Evolutionary conservation across 306 rosid species (phyloP).

Genomic region (Ormosia emarginata): DNA sequence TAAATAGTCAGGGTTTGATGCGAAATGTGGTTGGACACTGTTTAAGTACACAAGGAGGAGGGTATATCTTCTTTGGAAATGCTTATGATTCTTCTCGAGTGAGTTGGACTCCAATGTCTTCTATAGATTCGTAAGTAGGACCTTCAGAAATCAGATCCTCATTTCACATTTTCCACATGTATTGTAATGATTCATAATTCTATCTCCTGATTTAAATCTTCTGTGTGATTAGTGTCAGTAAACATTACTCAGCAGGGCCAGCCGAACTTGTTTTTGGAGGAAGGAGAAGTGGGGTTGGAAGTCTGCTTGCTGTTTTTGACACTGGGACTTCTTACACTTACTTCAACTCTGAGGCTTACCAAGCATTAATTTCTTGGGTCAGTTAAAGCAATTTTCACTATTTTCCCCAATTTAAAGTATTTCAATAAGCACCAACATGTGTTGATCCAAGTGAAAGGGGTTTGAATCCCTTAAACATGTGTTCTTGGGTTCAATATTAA

Average conservation of each 20-base stretch:
- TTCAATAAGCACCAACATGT: neutral
- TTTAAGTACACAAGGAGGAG: constrained; percentile 79
- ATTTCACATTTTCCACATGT: neutral
- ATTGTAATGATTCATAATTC: neutral
- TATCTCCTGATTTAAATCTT: neutral
- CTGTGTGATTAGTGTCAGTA: constrained; percentile 45
- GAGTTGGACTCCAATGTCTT: constrained; percentile 68
- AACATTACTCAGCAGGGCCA: constrained; percentile 78
- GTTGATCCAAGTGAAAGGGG: too few relatives aligned
- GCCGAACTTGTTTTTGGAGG: constrained; percentile 72
- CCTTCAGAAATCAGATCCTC: constrained; percentile 16
- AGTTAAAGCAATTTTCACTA: constrained; percentile 33
- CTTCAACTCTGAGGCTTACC: constrained; percentile 63
- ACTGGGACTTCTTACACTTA: constrained; percentile 87
- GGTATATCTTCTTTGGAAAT: constrained; percentile 79
- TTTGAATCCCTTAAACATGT: too few relatives aligned
- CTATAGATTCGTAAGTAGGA: constrained; percentile 48
- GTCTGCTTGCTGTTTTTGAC: constrained; percentile 55
- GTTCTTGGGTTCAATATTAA: too few relatives aligned
- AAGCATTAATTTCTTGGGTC: constrained; percentile 57
- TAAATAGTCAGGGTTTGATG: constrained; percentile 59
- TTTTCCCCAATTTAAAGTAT: neutral
- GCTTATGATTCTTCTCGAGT: constrained; percentile 55
- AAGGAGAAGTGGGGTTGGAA: constrained; percentile 48
- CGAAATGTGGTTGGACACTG: constrained; percentile 84